Base-by-base conservation (phyloP, 2,329 filamentous ascomycete genomes). In the Colletotrichum liriopes region DNA sequence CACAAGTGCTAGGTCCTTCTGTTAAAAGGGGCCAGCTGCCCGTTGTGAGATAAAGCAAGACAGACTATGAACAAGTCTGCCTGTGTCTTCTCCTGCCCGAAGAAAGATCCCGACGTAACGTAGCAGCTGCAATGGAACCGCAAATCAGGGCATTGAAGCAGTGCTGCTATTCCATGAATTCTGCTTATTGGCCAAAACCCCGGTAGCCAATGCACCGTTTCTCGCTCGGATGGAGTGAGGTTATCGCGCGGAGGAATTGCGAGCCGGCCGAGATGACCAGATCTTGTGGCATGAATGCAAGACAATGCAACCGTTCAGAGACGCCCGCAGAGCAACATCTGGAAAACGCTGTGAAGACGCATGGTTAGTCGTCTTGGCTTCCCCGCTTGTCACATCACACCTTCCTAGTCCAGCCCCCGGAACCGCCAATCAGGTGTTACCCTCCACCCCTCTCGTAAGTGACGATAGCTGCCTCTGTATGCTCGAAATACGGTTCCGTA, bases 331-430 rank as follows among this genome's bases (percentile, higher is more conserved):
- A 16, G 8, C 47, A 8, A 5, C 12, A 39, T 52, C 47, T 5
- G 35, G 9, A 9, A 29, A n/a, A n/a, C 16, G 32, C 16, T 29
- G 20, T 14, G 6, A 51, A 16, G 29, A 39, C 16, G n/a, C 35
- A 16, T 35, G 60, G 35, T 18, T 29, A 49, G 16, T 26, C 45
- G 32, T 26, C 60, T 62, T 62, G 60, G 60, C 60, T 52, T 62
- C 60, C 45, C 60, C 60, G 45, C 60, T 51, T 51, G 35, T 39
- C 23, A 51, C 35, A 23, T 62, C 32, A 26, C 60, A 62, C 60
- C 60, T 62, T 49, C 60, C 60, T 62, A 62, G 59, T 47, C 43
- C 32, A 62, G 59, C 35, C 26, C n/a, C 32, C 12, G 1, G 16
- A 37, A 37, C 16, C 45, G n/a, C 20, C 16, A 39, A 49, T 62